These are phyloP conservation scores for Funneliformis caledonium DNA, from an alignment of 371 early-diverging fungal genomes.

Conservation along the genomic window DNA sequence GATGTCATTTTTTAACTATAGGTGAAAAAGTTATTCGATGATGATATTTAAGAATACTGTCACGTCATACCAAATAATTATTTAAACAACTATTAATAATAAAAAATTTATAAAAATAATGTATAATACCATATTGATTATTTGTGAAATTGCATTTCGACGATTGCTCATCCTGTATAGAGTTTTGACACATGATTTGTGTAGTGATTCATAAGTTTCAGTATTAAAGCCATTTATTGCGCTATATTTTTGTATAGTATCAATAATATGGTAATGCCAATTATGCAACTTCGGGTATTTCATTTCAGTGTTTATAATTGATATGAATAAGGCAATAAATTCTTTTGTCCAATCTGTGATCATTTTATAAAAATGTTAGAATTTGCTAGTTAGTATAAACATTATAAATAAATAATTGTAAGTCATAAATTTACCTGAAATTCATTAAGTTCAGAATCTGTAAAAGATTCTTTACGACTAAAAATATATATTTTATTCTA, in stretches of 20 bases:
- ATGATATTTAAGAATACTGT: too few species aligned
- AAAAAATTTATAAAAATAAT: too few species aligned
- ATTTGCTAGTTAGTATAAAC: neutral
- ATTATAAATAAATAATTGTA: neutral
- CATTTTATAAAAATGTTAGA: neutral
- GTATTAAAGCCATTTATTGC: neutral
- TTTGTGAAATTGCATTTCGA: neutral
- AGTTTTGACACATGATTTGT: slow-evolving; percentile 15
- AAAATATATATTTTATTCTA: too few species aligned
- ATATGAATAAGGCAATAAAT: neutral
- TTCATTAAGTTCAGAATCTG: neutral
- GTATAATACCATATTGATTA: neutral
- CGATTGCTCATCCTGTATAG: neutral
- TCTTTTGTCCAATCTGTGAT: neutral
- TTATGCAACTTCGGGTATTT: slow-evolving; percentile 3
- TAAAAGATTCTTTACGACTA: too few species aligned
- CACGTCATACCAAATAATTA: too few species aligned
- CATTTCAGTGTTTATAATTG: neutral
- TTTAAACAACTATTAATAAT: too few species aligned
- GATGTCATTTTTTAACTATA: neutral
- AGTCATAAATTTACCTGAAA: neutral
- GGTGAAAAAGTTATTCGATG: neutral
- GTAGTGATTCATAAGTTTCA: slow-evolving; percentile 3
- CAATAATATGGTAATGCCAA: neutral
- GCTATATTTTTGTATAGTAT: neutral